Base-by-base conservation (phyloP, 2,329 filamentous ascomycete genomes). In the Talaromyces sp. region DNA sequence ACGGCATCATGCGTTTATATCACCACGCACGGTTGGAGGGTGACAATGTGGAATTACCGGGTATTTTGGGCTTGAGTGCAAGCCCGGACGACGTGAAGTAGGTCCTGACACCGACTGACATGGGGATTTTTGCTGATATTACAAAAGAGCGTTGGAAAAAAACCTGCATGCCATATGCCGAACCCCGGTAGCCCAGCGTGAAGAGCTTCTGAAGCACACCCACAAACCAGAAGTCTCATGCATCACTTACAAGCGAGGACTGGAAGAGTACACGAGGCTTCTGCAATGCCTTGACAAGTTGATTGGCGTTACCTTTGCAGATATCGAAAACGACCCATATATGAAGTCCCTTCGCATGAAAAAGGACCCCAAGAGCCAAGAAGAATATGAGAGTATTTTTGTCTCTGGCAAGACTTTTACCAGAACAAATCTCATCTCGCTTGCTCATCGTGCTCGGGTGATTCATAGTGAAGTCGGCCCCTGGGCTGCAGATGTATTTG, bases 31-130 rank as follows among this genome's bases (percentile, higher is more conserved):
- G 65, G 59, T 65, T 63, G 13, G 62, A 63, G 1, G 80, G 78
- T 0, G 63, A 72, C 0, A 44, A 63, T 13, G 63, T 67, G n/a
- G 60, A 60, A 53, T 69, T 78, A 9, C 92, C 92, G 0, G 79
- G 81, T 22, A 88, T 96, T 30, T 78, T 96, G 5, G 92, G 92
- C 0, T 79, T 96, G 27, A 93, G 89, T 7, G 92, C 92, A 0
- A 96, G 90, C 64, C 92, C 92, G 0, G n/a, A 22, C 8, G 22
- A 47, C 11, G 44, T 47, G 19, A 5, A 47, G 44, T 47, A 47
- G 9, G 44, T 47, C 10, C 44, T 25, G 2, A 30, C 17, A 15
- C 8, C 9, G 3, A 9, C 44, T 59, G 33, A 13, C 19, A 30
- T 2, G 13, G 28, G 19, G 10, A 7, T n/a, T 8, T 19, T 9